Percentiles rank a stretch among this genome's conserved stretches.
Evolutionary conservation across 495 filamentous ascomycete species (phyloP).

Genomic region (Hyaloscypha variabilis): DNA sequence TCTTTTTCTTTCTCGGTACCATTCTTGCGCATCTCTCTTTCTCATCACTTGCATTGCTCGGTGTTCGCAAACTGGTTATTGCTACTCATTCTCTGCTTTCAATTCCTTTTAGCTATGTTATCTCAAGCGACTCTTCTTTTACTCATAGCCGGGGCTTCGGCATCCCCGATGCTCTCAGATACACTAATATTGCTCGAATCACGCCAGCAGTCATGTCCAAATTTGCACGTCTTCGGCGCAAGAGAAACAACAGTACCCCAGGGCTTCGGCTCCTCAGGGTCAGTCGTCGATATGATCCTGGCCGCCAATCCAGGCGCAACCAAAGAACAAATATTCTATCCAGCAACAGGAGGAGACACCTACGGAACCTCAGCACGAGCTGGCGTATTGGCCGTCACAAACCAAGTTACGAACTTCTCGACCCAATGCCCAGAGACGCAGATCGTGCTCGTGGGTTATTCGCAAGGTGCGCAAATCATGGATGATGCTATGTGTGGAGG

Average conservation of each 20-base stretch:
- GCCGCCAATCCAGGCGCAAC: slow-evolving; percentile 50
- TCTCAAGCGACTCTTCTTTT: neutral
- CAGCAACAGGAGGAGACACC: slow-evolving; percentile 61
- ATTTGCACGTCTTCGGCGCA: slow-evolving; percentile 63
- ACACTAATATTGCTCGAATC: neutral
- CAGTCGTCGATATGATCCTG: slow-evolving; percentile 52
- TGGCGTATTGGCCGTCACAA: slow-evolving; percentile 55
- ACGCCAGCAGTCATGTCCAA: slow-evolving; percentile 38
- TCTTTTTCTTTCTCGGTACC: neutral
- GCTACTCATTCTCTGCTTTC: neutral
- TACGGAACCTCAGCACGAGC: slow-evolving; percentile 55
- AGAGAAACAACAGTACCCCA: slow-evolving; percentile 62
- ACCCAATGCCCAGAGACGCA: slow-evolving; percentile 56
- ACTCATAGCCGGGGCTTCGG: neutral
- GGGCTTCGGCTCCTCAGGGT: slow-evolving; percentile 55
- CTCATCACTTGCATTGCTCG: neutral
- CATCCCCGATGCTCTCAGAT: neutral
- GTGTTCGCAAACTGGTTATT: neutral
- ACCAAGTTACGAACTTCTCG: slow-evolving; percentile 57
- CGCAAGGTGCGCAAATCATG: slow-evolving; percentile 65
- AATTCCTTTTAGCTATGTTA: neutral
- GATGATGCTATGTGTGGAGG: slow-evolving; percentile 66
- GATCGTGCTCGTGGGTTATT: slow-evolving; percentile 65
- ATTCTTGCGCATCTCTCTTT: neutral
- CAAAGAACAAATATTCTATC: slow-evolving; percentile 58